These are phyloP conservation scores for Aspergillus coremiiformis DNA, from an alignment of 495 filamentous ascomycete species.

Conservation along the genomic window DNA sequence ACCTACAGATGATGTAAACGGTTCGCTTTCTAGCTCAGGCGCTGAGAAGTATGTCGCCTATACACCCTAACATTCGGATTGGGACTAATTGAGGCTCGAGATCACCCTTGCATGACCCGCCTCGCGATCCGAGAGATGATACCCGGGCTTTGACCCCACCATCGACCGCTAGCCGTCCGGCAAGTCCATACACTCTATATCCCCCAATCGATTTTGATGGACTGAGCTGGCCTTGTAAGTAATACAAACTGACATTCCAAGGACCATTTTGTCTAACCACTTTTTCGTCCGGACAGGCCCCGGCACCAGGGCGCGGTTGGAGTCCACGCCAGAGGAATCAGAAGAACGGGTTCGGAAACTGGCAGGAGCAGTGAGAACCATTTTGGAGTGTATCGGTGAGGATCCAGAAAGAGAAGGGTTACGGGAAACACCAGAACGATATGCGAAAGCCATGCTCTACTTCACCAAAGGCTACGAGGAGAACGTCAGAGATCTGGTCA, in stretches of 20 bases:
- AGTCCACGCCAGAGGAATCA: slow-evolving; percentile 68
- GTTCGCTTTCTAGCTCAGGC: slow-evolving; percentile 13
- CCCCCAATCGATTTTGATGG: slow-evolving; percentile 66
- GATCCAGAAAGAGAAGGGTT: slow-evolving; percentile 90
- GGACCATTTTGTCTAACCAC: slow-evolving; percentile 7
- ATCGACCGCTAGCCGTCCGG: slow-evolving; percentile 44
- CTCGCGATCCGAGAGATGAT: slow-evolving; percentile 69
- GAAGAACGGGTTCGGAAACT: slow-evolving; percentile 66
- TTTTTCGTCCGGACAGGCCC: slow-evolving; percentile 42
- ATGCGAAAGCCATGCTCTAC: slow-evolving; percentile 95
- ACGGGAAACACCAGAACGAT: slow-evolving; percentile 76
- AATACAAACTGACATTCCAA: background rate
- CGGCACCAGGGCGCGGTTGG: slow-evolving; percentile 72
- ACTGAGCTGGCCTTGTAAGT: slow-evolving; percentile 64
- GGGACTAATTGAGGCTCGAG: slow-evolving; percentile 15
- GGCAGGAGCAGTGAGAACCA: slow-evolving; percentile 76
- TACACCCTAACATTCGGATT: background rate
- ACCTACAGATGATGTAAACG: slow-evolving; percentile 14
- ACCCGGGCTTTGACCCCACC: slow-evolving; percentile 43
- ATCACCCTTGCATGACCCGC: slow-evolving; percentile 52
- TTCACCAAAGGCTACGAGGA: slow-evolving; percentile 99
- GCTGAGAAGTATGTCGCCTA: slow-evolving; percentile 23
- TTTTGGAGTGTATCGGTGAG: slow-evolving; percentile 93
- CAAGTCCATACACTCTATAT: slow-evolving; percentile 53
- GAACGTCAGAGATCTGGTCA: slow-evolving; percentile 87